A percentile compares a stretch with the other conserved stretches of the same genome.
phyloP scores from a whole-genome alignment of 2,329 filamentous ascomycete species.

The Myriosclerotinia curreyana region DNA sequence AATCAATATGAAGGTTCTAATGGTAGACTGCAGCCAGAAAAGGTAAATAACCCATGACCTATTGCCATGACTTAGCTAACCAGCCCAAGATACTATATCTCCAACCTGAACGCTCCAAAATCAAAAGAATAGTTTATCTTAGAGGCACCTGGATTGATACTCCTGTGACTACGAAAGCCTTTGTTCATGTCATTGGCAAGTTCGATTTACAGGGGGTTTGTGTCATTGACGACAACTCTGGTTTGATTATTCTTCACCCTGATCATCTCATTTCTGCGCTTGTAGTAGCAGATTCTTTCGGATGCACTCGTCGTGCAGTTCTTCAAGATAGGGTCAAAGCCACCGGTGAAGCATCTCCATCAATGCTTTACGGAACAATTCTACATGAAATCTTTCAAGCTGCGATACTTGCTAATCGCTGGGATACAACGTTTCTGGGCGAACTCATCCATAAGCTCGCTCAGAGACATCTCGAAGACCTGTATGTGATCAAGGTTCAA shows the following conservation, averaged over 20 bases:
- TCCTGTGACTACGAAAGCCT: constrained; percentile 68
- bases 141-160: constrained; percentile 86
- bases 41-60: constrained; percentile 52
- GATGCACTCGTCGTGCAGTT: constrained; percentile 84
- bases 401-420: constrained; percentile 77
- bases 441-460: constrained; percentile 65
- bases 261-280: constrained; percentile 95
- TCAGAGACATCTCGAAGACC: constrained; percentile 77
- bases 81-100: constrained; percentile 70
- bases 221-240: constrained; percentile 75
- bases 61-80: constrained; percentile 20
- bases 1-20: constrained; percentile 63
- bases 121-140: constrained; percentile 66
- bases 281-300: constrained; percentile 93
- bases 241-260: constrained; percentile 87
- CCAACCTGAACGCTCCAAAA: constrained; percentile 69
- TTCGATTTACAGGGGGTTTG: constrained; percentile 71
- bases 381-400: constrained; percentile 95
- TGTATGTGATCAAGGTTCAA: constrained; percentile 82
- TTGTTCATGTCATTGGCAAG: constrained; percentile 80
- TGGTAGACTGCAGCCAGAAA: constrained; percentile 62
- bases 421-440: constrained; percentile 68
- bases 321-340: constrained; percentile 94
- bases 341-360: constrained; percentile 72
- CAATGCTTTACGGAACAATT: constrained; percentile 88